Percentiles rank a stretch among this genome's conserved stretches.
phyloP scores from a whole-genome alignment of 345 rosid genomes.

The Rhodamnia rubescens region DNA sequence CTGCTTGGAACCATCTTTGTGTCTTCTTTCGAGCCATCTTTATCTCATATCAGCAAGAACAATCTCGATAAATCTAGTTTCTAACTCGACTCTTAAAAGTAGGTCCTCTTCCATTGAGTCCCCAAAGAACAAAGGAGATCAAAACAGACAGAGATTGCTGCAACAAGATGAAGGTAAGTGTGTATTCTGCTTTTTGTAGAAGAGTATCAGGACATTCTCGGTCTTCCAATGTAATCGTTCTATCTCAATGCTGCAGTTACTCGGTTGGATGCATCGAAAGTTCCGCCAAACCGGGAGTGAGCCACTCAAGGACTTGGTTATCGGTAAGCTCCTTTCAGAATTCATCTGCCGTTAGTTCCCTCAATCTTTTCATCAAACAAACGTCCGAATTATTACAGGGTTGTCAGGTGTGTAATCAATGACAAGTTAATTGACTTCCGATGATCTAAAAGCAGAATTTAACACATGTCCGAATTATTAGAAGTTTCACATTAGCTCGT shows the following conservation, averaged over 20 bases:
- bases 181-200: background rate
- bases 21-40: slow-evolving; percentile 34
- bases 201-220: background rate
- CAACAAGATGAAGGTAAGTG: slow-evolving; percentile 42
- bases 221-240: background rate
- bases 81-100: background rate
- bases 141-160: background rate
- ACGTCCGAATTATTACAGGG: too few relatives aligned
- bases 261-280: slow-evolving; percentile 87
- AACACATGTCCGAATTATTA: background rate
- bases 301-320: slow-evolving; percentile 41
- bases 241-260: slow-evolving; percentile 35
- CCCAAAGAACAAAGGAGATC: background rate
- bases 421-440: background rate
- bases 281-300: slow-evolving; percentile 53
- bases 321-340: slow-evolving; percentile 26
- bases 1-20: slow-evolving; percentile 42
- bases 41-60: slow-evolving; percentile 4
- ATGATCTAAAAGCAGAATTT: background rate
- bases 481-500: background rate
- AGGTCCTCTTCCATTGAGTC: slow-evolving; percentile 1
- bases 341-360: background rate
- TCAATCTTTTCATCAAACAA: background rate
- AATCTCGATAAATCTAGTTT: background rate
- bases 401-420: background rate